Evolutionary conservation across 768 basidiomycete genomes (phyloP).

Genomic region (Lentinula boryana): DNA sequence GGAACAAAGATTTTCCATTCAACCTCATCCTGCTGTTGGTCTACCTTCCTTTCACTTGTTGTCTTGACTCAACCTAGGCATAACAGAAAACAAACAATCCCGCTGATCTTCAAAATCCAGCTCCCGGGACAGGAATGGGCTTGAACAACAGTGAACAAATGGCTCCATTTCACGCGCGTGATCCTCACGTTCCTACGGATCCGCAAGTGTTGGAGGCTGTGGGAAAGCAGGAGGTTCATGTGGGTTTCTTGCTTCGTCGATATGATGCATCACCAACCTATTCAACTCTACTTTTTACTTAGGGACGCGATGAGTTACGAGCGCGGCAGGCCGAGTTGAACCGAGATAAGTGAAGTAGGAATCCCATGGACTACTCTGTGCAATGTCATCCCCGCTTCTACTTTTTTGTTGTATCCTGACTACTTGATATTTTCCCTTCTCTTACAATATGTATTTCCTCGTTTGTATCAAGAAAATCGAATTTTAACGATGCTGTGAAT

Average conservation of each 20-base stretch:
- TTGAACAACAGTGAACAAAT: constrained; percentile 2
- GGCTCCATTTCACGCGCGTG: neutral
- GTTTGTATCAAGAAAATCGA: no score
- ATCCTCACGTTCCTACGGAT: neutral
- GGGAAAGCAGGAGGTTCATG: neutral
- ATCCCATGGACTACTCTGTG: no score
- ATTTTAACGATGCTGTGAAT: neutral
- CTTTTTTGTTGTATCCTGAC: no score
- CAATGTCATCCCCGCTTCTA: no score
- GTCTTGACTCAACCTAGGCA: neutral
- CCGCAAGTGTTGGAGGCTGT: neutral
- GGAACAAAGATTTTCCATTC: neutral
- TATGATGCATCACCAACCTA: no score
- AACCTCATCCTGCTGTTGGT: constrained; percentile 2
- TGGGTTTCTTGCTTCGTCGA: no score
- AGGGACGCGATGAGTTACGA: neutral
- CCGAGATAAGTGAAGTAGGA: neutral
- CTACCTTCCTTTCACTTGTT: neutral
- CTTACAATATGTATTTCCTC: no score
- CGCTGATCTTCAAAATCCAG: neutral
- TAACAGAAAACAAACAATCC: neutral
- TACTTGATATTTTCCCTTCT: no score
- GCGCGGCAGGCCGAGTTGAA: neutral
- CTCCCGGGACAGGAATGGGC: neutral
- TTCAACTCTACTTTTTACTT: neutral